Evolutionary conservation across 192 early-diverging fungal genomes (phyloP), one percentile per base, ranked within the genome.

Genomic region (Chytriomyces sp.): DNA sequence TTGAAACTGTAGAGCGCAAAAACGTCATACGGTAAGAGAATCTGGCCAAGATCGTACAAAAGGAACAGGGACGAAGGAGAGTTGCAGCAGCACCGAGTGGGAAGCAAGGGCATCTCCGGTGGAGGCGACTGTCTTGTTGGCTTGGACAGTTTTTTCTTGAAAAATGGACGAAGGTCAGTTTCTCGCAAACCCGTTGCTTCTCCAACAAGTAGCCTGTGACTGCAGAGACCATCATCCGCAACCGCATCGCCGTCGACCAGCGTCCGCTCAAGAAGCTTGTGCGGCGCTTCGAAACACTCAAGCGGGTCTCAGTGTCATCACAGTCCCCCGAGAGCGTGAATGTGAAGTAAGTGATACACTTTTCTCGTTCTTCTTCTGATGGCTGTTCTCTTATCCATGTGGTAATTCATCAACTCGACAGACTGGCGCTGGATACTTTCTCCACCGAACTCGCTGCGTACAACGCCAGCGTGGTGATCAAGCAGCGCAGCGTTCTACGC

Each of bases 401-500:
- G 14, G 1, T 25, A 76, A 57, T 64, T 41, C 8, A 66, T 32
- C 28, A 14, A 36, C 7, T 3, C 44, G 41, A 25, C 68, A 65
- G 54, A 36, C 30, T 38, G 38, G 66, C 73, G 44, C 66, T 59
- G 57, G 76, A 78, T 25, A 55, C 62, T 2, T 72, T 86, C 36
- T 69, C 82, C 28, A 62, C 80, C 12, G 80, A 86, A 59, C 67
- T 89, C 22, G 39, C 67, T 26, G 68, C 74, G 19, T 80, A 86
- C 56, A 75, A 87, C 52, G 62, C 77, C 6, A 55, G 56, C 28
- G 67, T 37, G 8, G 67, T 86, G n/a, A 58, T 60, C 26, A 84
- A 86, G 30, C 83, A 83, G 53, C 79, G 81, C 49, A 69, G 76
- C 4, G 71, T 88, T 26, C 86, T 84, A 70, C 68, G 80, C 22